Base-by-base conservation (phyloP, 2,329 filamentous ascomycete species). In the Pseudogymnoascus sp. region DNA sequence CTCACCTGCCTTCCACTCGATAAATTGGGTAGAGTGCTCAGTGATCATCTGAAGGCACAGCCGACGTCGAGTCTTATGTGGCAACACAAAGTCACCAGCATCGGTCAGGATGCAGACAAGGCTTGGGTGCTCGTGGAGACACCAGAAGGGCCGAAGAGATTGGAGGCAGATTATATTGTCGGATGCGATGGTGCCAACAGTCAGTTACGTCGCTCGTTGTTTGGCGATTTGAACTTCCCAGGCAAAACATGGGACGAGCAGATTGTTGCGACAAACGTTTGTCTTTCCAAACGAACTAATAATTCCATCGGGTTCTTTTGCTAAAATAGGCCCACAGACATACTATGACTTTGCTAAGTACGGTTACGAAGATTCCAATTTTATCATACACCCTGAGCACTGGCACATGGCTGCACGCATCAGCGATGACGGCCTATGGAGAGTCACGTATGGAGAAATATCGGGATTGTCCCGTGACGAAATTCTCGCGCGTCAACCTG, bases 341-440 rank as follows among this genome's bases (percentile, higher is more conserved):
- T 86, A 86, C 71, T 85, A 87, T 65, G 82, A 85, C 67, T 85
- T 87, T 65, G 75, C 78, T 6, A 81, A 81, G 66, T 84, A 79
- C 67, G 80, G 78, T 25, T 85, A 78, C 68, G 74, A 78, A 63
- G 83, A 86, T 67, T 79, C 80, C 11, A 85, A 85, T 71, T 87
- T 87, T 71, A 83, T 86, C 67, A 78, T 87, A 34, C 79, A 88
- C 67, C 85, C 84, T 0, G 80, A 83, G 21, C 78, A 88, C 69
- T 87, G 83, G 73, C 77, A 83, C 75, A 85, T 88, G 84, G 83
- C 83, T 1, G 85, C 85, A 1, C 80, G 78, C 45, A 83, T 88
- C 66, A 84, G 80, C 1, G 75, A 74, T 1, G 83, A 87, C 63
- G 84, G 83, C 0, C 73, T 88, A 8, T 88, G 85, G 76, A 81